Conservation (phyloP, 2,329 filamentous ascomycete species). For the Leptographium radiaticola region DNA sequence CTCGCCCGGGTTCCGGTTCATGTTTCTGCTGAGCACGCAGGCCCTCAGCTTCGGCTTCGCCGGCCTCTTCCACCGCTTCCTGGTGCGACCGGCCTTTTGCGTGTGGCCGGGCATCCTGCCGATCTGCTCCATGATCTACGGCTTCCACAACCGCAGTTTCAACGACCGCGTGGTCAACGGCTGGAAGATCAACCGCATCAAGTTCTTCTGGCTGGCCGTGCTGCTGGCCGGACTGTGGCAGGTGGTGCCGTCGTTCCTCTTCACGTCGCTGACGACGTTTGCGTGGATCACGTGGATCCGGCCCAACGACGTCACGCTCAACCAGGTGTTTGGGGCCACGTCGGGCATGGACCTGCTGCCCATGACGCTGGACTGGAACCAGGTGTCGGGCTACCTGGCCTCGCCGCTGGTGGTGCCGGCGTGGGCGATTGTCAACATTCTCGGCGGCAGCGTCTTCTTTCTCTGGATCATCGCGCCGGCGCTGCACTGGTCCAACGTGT, state of each 20-base stretch:
- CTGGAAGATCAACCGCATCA: slow-evolving; percentile 2
- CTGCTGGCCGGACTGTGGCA: slow-evolving; percentile 36
- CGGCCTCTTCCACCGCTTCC: slow-evolving; percentile 33
- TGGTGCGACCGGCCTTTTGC: slow-evolving; percentile 37
- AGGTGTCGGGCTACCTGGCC: slow-evolving; percentile 5
- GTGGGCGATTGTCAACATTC: slow-evolving; percentile 48
- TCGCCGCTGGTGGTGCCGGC: slow-evolving; percentile 22
- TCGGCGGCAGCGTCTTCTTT: slow-evolving; percentile 42
- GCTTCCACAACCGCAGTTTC: slow-evolving; percentile 32
- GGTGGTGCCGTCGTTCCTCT: slow-evolving; percentile 37
- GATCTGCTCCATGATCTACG: slow-evolving; percentile 32
- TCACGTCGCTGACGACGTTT: slow-evolving; percentile 31
- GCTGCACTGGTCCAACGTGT: slow-evolving; percentile 46
- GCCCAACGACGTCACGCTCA: slow-evolving; percentile 23
- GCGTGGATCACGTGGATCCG: slow-evolving; percentile 42
- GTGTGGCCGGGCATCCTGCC: slow-evolving; percentile 37
- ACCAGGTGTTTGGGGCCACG: slow-evolving; percentile 19
- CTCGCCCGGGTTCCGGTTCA: slow-evolving; percentile 31
- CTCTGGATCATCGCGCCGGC: slow-evolving; percentile 40
- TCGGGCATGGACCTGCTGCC: slow-evolving; percentile 21
- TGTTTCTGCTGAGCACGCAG: slow-evolving; percentile 35
- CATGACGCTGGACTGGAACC: slow-evolving; percentile 26
- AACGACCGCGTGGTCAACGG: slow-evolving; percentile 1
- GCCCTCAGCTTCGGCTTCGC: slow-evolving; percentile 44
- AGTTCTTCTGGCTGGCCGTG: slow-evolving; percentile 31